Evolutionary conservation across 31 red algal genomes (phyloP).

Genomic region (Bonnemaisonia californica): DNA sequence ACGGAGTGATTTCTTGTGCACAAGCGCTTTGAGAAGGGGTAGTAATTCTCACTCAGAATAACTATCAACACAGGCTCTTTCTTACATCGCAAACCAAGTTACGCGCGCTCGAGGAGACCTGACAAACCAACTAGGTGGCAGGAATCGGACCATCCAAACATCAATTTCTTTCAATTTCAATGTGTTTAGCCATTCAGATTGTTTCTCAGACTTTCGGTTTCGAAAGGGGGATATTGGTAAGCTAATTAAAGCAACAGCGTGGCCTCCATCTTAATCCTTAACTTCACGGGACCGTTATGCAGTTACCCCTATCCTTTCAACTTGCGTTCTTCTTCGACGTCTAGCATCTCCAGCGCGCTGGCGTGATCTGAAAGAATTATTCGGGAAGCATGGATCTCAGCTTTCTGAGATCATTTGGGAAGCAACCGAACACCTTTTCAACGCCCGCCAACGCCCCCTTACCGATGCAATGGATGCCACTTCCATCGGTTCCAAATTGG

Average conservation of each 20-base stretch:
- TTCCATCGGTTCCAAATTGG: not conserved
- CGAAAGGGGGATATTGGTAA: not conserved
- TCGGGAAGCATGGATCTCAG: constrained; percentile 34
- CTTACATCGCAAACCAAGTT: not conserved
- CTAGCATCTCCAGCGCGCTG: constrained; percentile 4
- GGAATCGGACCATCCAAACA: not conserved
- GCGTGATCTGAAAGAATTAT: constrained; percentile 19
- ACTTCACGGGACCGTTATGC: constrained; percentile 8
- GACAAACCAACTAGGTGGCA: not conserved
- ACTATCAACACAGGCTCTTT: not conserved
- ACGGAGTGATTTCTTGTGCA: no score
- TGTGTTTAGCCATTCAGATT: constrained; percentile 10
- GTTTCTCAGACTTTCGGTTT: not conserved
- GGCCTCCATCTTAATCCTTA: not conserved
- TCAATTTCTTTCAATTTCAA: constrained; percentile 24
- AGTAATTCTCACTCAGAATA: no score
- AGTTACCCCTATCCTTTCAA: not conserved
- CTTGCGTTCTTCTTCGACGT: constrained; percentile 11
- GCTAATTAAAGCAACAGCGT: not conserved
- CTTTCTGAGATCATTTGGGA: constrained; percentile 39
- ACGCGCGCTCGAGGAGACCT: not conserved
- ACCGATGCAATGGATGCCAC: not conserved
- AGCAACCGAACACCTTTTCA: not conserved
- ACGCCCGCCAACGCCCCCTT: not conserved
- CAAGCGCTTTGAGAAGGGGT: no score